Evolutionary conservation across 495 filamentous ascomycete species (phyloP).

Genomic region (Podospora fimiseda): DNA sequence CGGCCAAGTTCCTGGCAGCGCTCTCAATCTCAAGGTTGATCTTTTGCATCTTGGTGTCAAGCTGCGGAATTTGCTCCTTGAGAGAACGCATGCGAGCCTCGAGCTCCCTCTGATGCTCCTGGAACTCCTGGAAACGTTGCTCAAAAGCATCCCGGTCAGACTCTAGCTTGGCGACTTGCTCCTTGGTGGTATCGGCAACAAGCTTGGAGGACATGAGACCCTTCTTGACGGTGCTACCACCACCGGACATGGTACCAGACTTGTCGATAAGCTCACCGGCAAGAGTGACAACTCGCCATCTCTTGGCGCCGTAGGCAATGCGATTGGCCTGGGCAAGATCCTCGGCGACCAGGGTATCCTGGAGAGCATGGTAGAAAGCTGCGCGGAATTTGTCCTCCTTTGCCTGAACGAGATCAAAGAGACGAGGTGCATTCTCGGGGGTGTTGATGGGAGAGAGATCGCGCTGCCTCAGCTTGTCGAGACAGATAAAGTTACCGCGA

Average conservation of each 20-base stretch:
- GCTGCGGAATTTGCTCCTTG: conserved; percentile 72
- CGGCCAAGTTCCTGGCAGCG: conserved; percentile 71
- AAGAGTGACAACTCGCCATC: conserved; percentile 94
- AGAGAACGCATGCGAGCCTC: conserved; percentile 65
- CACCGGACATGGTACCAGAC: conserved; percentile 96
- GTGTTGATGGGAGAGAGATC: conserved; percentile 75
- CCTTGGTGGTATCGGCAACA: conserved; percentile 72
- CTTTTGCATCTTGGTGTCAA: conserved; percentile 91
- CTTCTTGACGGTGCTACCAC: conserved; percentile 78
- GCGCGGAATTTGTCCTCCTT: conserved; percentile 83
- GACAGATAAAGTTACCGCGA: conserved; percentile 92
- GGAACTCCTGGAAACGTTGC: conserved; percentile 69
- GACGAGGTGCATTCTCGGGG: conserved; percentile 81
- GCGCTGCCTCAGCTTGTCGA: conserved; percentile 73
- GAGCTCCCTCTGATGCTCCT: conserved; percentile 69
- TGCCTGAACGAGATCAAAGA: conserved; percentile 88
- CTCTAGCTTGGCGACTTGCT: conserved; percentile 82
- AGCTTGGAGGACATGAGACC: conserved; percentile 96
- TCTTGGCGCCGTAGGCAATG: conserved; percentile 84
- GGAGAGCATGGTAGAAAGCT: conserved; percentile 88
- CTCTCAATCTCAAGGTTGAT: conserved; percentile 84
- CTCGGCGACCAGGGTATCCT: conserved; percentile 89
- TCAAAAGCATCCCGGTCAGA: conserved; percentile 79
- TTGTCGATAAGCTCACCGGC: conserved; percentile 94
- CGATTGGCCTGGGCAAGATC: conserved; percentile 91